Evolutionary conservation across 2,329 filamentous ascomycete species (phyloP).

Genomic region (Arthrinium phaeospermum): DNA sequence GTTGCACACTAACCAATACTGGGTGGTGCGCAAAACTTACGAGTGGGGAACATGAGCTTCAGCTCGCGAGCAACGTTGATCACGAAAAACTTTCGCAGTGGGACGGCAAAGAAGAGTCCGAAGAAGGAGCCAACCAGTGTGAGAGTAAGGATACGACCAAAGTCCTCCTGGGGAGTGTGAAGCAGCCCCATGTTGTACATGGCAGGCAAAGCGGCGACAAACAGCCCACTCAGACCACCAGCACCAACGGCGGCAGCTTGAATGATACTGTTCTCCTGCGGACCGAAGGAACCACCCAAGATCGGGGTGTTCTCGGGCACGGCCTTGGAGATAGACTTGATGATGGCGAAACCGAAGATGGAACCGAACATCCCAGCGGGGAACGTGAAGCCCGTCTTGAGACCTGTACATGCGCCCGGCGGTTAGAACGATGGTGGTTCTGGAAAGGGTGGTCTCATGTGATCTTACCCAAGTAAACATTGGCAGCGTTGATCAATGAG

Average conservation of each 20-base stretch:
- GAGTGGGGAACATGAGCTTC: conserved; percentile 63
- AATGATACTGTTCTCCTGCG: conserved; percentile 67
- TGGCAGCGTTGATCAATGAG: conserved; percentile 65
- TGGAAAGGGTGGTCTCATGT: not conserved
- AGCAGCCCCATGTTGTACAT: conserved; percentile 62
- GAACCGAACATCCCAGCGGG: conserved; percentile 45
- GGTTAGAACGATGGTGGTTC: not conserved
- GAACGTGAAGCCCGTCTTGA: conserved; percentile 59
- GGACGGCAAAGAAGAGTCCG: conserved; percentile 64
- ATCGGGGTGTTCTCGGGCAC: conserved; percentile 54
- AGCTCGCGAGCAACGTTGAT: conserved; percentile 65
- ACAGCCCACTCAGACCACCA: conserved; percentile 62
- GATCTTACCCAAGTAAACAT: conserved; percentile 56
- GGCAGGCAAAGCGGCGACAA: conserved; percentile 64
- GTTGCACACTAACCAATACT: not conserved
- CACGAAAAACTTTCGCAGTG: conserved; percentile 68
- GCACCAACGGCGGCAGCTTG: conserved; percentile 65
- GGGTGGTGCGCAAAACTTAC: conserved; percentile 13
- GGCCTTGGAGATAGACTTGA: conserved; percentile 58
- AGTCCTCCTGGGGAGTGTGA: conserved; percentile 54
- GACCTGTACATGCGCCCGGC: conserved; percentile 40
- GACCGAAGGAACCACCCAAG: conserved; percentile 61
- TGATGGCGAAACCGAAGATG: conserved; percentile 60
- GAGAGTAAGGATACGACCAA: conserved; percentile 59
- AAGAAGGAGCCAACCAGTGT: conserved; percentile 65